Percentiles rank a stretch among this genome's conserved stretches.
Evolutionary conservation across 2,329 filamentous ascomycete genomes (phyloP).

Genomic region (Arthrobotrys musiformis): DNA sequence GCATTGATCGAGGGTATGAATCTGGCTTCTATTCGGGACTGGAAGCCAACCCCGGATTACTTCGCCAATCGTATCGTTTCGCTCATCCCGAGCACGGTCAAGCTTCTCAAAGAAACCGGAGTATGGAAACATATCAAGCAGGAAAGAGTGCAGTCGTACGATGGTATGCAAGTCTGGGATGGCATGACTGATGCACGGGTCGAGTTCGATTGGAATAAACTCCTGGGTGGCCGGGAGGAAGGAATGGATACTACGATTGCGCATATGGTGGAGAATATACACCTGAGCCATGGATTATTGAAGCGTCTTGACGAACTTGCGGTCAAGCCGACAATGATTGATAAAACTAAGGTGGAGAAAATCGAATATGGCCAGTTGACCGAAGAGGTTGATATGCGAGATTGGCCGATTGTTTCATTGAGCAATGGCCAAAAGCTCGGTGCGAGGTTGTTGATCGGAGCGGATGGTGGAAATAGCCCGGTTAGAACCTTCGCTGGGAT

Average conservation of each 20-base stretch:
- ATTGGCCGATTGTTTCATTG: constrained; percentile 87
- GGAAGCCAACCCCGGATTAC: constrained; percentile 73
- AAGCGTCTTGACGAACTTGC: constrained; percentile 75
- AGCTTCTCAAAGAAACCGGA: constrained; percentile 77
- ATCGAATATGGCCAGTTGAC: constrained; percentile 79
- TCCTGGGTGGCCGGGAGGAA: constrained; percentile 61
- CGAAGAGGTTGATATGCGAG: constrained; percentile 78
- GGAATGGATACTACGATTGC: constrained; percentile 75
- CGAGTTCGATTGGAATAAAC: constrained; percentile 79
- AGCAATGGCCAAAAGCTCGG: constrained; percentile 75
- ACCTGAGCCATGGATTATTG: constrained; percentile 83
- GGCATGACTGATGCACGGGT: constrained; percentile 87
- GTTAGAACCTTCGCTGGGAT: constrained; percentile 91
- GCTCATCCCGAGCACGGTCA: constrained; percentile 86
- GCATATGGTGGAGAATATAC: constrained; percentile 96
- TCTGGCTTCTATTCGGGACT: constrained; percentile 74
- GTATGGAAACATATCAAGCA: constrained; percentile 82
- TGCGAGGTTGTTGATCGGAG: constrained; percentile 87
- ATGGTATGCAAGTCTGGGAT: constrained; percentile 98
- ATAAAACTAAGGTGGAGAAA: constrained; percentile 79
- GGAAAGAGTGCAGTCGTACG: constrained; percentile 82
- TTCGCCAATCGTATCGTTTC: constrained; percentile 98
- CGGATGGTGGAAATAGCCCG: constrained; percentile 93
- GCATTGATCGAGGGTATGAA: constrained; percentile 92
- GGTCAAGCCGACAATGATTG: constrained; percentile 74